Evolutionary conservation across 1,139 yeast species (phyloP).

Genomic region (Blastobotrys proliferans): DNA sequence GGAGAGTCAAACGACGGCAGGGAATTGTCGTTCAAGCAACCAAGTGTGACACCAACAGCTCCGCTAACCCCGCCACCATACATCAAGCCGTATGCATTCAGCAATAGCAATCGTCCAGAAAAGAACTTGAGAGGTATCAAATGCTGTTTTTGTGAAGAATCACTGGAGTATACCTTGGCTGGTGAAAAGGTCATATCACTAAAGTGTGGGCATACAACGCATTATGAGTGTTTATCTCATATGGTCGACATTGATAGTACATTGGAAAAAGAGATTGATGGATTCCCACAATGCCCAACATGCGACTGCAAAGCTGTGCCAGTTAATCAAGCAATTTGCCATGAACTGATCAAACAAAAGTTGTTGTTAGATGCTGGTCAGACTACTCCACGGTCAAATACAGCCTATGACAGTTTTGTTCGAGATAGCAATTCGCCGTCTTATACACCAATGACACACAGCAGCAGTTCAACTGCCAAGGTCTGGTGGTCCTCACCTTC

Average conservation of each 20-base stretch:
- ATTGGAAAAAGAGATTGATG: constrained; percentile 11
- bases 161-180: constrained; percentile 23
- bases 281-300: constrained; percentile 27
- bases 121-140: constrained; percentile 21
- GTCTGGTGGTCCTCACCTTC: no score
- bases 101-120: constrained; percentile 15
- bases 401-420: no score
- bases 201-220: constrained; percentile 27
- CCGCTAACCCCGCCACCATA: constrained; percentile 13
- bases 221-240: constrained; percentile 26
- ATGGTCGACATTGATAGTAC: constrained; percentile 18
- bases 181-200: constrained; percentile 25
- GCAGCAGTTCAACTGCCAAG: no score
- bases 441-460: no score
- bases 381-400: no score
- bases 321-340: constrained; percentile 18
- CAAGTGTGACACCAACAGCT: no score
- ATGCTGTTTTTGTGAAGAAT: constrained; percentile 31
- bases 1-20: background rate
- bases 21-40: background rate
- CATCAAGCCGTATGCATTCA: constrained; percentile 19
- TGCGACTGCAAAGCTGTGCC: constrained; percentile 28
- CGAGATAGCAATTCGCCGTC: no score
- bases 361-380: no score
- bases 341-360: constrained; percentile 23